Conservation (phyloP, 805 yeast species). For the Barnettozyma californica region DNA sequence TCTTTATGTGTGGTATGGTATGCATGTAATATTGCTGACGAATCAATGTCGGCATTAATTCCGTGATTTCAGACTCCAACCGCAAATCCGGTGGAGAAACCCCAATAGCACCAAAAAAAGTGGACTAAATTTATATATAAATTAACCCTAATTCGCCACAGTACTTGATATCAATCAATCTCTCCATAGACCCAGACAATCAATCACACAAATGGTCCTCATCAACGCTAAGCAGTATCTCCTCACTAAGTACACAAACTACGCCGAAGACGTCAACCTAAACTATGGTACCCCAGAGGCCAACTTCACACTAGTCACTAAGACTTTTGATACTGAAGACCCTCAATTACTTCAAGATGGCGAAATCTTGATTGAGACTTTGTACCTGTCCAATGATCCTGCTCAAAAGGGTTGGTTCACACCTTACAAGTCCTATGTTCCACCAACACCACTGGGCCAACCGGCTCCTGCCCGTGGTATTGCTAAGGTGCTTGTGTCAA, state of each 20-base stretch:
- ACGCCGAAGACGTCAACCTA: slow-evolving; percentile 24
- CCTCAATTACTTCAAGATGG: slow-evolving; percentile 28
- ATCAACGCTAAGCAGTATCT: slow-evolving; percentile 29
- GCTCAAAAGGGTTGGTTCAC: slow-evolving; percentile 55
- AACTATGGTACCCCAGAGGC: slow-evolving; percentile 21
- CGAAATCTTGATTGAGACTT: slow-evolving; percentile 38
- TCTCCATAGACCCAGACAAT: neutral
- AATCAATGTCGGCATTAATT: neutral
- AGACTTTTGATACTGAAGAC: slow-evolving; percentile 17
- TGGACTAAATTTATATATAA: neutral
- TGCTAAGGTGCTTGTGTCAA: slow-evolving; percentile 45
- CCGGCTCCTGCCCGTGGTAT: slow-evolving; percentile 48
- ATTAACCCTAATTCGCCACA: neutral
- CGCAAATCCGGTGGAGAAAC: neutral
- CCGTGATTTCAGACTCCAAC: neutral
- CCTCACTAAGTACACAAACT: slow-evolving; percentile 23
- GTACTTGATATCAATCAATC: too few relatives aligned
- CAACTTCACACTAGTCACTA: slow-evolving; percentile 25
- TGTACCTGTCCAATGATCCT: slow-evolving; percentile 56
- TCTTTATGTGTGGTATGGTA: too few relatives aligned
- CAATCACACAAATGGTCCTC: slow-evolving; percentile 24
- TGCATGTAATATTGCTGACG: neutral
- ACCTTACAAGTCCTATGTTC: slow-evolving; percentile 27
- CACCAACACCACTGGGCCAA: slow-evolving; percentile 32
- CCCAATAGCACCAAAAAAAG: neutral